Evolutionary conservation across 169 alveolate species (phyloP).

Genomic region (Plasmodium relictum): DNA sequence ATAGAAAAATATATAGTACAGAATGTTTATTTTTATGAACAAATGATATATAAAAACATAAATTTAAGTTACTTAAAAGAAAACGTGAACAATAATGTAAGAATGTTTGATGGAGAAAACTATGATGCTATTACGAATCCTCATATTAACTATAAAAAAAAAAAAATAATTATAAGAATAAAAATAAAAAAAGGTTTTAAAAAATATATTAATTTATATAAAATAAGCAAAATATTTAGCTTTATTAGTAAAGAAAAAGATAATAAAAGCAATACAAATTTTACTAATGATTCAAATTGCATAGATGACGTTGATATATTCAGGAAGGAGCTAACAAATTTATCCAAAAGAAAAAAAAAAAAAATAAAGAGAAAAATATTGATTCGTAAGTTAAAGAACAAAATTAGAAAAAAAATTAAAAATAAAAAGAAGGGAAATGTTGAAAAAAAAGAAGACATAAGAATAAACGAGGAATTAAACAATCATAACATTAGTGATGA

Average conservation of each 20-base stretch:
- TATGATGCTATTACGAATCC: constrained; percentile 72
- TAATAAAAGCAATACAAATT: neutral
- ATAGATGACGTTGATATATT: constrained; percentile 9
- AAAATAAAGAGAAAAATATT: constrained; percentile 30
- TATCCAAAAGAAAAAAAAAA: constrained; percentile 53
- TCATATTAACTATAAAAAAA: constrained; percentile 49
- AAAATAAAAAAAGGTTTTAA: constrained; percentile 52
- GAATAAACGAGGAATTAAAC: neutral
- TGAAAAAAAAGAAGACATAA: constrained; percentile 6
- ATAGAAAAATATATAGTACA: constrained; percentile 64
- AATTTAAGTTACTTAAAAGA: constrained; percentile 18
- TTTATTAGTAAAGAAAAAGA: neutral
- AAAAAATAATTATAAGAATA: constrained; percentile 50
- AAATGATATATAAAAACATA: constrained; percentile 61
- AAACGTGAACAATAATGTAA: constrained; percentile 25
- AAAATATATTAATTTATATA: constrained; percentile 32
- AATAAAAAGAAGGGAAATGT: constrained; percentile 6
- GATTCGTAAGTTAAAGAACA: constrained; percentile 8
- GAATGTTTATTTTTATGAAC: constrained; percentile 54
- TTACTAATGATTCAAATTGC: neutral
- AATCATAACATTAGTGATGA: neutral
- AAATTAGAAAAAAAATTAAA: constrained; percentile 45
- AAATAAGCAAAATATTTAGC: neutral
- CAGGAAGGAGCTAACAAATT: constrained; percentile 10
- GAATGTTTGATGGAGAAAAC: constrained; percentile 74